phyloP scores from a whole-genome alignment of 805 yeast genomes.

The Maudiozyma serrabonitensis region DNA sequence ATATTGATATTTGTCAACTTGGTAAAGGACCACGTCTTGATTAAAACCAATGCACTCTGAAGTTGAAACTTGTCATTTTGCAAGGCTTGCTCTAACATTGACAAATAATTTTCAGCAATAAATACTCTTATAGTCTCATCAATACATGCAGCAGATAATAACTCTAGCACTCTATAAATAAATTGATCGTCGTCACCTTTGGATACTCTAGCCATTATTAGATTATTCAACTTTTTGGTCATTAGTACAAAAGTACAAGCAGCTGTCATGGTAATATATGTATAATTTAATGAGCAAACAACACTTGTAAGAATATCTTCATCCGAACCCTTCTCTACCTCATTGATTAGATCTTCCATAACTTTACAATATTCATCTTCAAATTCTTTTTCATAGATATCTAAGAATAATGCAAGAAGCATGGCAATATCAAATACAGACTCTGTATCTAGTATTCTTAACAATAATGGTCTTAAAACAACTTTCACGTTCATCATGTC shows the following conservation, averaged over 20 bases:
- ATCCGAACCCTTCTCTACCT: conserved; percentile 14
- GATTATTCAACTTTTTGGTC: conserved; percentile 20
- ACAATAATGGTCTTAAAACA: conserved; percentile 18
- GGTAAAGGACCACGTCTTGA: conserved; percentile 49
- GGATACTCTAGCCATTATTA: conserved; percentile 16
- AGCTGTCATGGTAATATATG: conserved; percentile 18
- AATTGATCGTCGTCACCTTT: conserved; percentile 13
- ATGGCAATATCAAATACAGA: conserved; percentile 16
- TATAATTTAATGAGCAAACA: no score
- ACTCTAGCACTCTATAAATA: conserved; percentile 21
- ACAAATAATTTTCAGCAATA: conserved; percentile 37
- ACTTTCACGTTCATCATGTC: conserved; percentile 17
- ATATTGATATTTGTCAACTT: conserved; percentile 27
- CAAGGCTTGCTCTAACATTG: conserved; percentile 33
- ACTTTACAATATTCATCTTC: conserved; percentile 12
- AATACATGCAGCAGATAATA: conserved; percentile 41
- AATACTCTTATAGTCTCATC: conserved; percentile 41
- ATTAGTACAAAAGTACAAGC: conserved; percentile 25
- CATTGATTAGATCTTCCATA: conserved; percentile 9
- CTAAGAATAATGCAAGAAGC: conserved; percentile 13
- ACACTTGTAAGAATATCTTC: no score
- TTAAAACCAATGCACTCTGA: conserved; percentile 37
- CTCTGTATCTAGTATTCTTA: conserved; percentile 13
- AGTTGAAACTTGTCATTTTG: conserved; percentile 20
- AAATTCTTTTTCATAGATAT: conserved; percentile 11